phyloP scores from a whole-genome alignment of 164 flowering plant genomes.

The Vitis riparia region DNA sequence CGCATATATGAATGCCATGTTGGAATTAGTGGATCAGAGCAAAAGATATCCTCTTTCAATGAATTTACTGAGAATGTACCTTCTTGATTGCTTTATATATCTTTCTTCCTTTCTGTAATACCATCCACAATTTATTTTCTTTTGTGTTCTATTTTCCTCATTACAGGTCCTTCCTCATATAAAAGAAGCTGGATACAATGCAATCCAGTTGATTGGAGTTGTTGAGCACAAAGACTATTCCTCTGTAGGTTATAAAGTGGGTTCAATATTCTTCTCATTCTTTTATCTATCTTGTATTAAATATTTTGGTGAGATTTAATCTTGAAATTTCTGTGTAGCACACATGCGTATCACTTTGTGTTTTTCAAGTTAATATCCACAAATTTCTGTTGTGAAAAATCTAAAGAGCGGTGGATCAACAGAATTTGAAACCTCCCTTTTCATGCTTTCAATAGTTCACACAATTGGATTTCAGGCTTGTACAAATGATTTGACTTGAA shows the following conservation, averaged over 20 bases:
- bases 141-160: slow-evolving; percentile 5
- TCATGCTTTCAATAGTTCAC: too few relatives aligned
- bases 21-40: slow-evolving; percentile 86
- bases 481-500: background rate
- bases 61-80: slow-evolving; percentile 72
- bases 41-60: slow-evolving; percentile 71
- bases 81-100: slow-evolving; percentile 4
- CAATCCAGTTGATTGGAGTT: slow-evolving; percentile 84
- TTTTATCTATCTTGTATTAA: background rate
- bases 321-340: background rate
- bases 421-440: background rate
- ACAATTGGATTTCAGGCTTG: too few relatives aligned
- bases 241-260: slow-evolving; percentile 90
- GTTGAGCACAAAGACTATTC: slow-evolving; percentile 95
- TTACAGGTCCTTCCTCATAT: slow-evolving; percentile 83
- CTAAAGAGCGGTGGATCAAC: background rate
- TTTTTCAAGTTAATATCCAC: background rate
- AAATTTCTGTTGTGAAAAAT: background rate
- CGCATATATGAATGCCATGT: slow-evolving; percentile 97
- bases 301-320: background rate
- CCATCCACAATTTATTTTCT: background rate
- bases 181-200: slow-evolving; percentile 89
- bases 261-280: slow-evolving; percentile 17
- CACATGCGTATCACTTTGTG: background rate
- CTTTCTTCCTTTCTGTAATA: background rate